Evolutionary conservation across 2,329 filamentous ascomycete genomes (phyloP).

Genomic region (Lecanicillium sp.): DNA sequence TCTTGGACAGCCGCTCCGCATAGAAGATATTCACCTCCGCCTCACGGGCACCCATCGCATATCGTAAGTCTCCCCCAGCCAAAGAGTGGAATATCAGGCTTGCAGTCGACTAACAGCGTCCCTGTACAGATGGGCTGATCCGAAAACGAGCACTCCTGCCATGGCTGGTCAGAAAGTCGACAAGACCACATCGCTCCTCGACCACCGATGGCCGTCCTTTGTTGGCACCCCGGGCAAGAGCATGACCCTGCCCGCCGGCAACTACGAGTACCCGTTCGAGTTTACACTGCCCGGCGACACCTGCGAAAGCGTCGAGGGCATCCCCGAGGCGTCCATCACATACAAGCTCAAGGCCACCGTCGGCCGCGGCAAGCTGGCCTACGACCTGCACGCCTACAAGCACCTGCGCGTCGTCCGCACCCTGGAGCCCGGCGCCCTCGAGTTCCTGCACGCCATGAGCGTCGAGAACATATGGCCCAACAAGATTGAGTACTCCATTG

Average conservation of each 20-base stretch:
- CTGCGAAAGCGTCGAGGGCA: conserved; percentile 84
- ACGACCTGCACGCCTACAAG: conserved; percentile 76
- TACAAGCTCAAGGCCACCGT: conserved; percentile 91
- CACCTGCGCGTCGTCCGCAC: conserved; percentile 72
- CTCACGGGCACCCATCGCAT: conserved; percentile 60
- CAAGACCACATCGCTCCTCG: conserved; percentile 52
- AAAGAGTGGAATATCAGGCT: background rate
- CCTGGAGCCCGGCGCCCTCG: conserved; percentile 65
- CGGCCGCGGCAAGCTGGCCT: conserved; percentile 76
- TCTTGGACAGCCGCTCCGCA: conserved; percentile 57
- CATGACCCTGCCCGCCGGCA: conserved; percentile 58
- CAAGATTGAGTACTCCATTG: conserved; percentile 93
- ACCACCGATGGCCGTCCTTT: conserved; percentile 64
- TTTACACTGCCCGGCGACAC: conserved; percentile 62
- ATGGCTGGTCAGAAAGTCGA: conserved; percentile 53
- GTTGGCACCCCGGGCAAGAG: conserved; percentile 48
- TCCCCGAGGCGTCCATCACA: conserved; percentile 77
- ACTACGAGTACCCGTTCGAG: conserved; percentile 80
- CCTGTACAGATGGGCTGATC: conserved; percentile 40
- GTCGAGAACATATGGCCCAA: conserved; percentile 98
- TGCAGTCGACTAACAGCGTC: background rate
- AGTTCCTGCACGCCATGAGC: conserved; percentile 81
- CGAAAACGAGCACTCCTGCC: conserved; percentile 46
- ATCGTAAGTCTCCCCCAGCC: conserved; percentile 45
- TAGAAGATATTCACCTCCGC: conserved; percentile 67